phyloP scores from a whole-genome alignment of 306 rosid genomes.

The Dryas alaskensis region DNA sequence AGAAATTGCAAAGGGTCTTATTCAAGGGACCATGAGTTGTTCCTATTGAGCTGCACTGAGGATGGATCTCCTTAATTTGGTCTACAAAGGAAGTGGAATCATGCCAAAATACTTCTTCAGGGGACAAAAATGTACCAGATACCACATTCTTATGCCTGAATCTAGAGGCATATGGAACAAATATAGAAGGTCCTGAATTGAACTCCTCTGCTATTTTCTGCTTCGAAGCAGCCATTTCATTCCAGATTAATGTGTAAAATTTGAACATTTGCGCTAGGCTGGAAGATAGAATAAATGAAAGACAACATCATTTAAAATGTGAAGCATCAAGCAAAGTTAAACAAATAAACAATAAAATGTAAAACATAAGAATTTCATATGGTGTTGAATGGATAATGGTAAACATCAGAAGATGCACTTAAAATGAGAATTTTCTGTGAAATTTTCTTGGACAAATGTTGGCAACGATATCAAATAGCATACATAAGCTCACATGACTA shows the following conservation, averaged over 20 bases:
- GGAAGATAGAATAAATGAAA: slow-evolving; percentile 27
- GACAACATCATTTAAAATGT: slow-evolving; percentile 9
- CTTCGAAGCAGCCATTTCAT: slow-evolving; percentile 62
- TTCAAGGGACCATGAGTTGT: slow-evolving; percentile 34
- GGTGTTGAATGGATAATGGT: background rate
- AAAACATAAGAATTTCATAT: background rate
- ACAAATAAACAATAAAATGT: background rate
- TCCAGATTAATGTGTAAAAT: slow-evolving; percentile 72
- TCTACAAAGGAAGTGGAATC: slow-evolving; percentile 66
- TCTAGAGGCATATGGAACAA: slow-evolving; percentile 57
- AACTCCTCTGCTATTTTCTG: slow-evolving; percentile 53
- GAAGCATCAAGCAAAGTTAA: slow-evolving; percentile 5
- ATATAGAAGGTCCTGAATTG: slow-evolving; percentile 64
- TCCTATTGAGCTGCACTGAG: slow-evolving; percentile 33
- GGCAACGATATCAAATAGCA: background rate
- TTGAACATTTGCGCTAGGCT: slow-evolving; percentile 77
- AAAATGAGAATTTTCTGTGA: background rate
- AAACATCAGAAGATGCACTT: background rate
- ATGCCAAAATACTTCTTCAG: slow-evolving; percentile 69
- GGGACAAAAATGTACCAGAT: slow-evolving; percentile 61
- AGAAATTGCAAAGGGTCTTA: slow-evolving; percentile 57
- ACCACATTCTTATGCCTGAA: slow-evolving; percentile 52
- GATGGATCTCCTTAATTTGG: slow-evolving; percentile 38
- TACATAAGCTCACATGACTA: background rate
- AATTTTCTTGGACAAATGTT: background rate